Evolutionary conservation across 768 basidiomycete species (phyloP).

Genomic region (Holtermannia corniformis): DNA sequence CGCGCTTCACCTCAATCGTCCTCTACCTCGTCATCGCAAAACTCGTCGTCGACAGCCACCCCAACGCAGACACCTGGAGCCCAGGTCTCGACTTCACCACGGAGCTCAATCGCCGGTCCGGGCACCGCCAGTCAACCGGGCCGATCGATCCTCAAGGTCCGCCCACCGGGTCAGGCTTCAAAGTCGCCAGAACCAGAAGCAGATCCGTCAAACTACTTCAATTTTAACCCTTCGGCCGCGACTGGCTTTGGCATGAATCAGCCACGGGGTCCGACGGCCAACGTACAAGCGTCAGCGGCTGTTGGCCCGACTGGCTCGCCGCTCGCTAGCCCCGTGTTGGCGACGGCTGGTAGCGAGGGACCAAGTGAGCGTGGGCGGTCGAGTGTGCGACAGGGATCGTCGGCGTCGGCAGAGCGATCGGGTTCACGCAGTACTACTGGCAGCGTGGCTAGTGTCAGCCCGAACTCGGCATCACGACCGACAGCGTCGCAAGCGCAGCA

Average conservation of each 20-base stretch:
- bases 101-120: background rate
- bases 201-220: conserved; percentile 34
- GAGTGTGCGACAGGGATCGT: background rate
- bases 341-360: background rate
- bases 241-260: conserved; percentile 38
- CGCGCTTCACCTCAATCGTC: conserved; percentile 32
- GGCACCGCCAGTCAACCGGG: conserved; percentile 13
- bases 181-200: conserved; percentile 10
- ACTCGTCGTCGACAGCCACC: conserved; percentile 1
- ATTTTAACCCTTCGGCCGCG: conserved; percentile 40
- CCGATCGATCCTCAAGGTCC: conserved; percentile 41
- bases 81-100: background rate
- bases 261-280: conserved; percentile 5
- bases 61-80: background rate
- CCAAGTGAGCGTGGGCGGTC: conserved; percentile 7
- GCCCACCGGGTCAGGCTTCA: conserved; percentile 13
- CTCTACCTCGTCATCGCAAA: conserved; percentile 38
- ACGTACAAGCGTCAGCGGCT: conserved; percentile 8
- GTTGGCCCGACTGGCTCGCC: conserved; percentile 18
- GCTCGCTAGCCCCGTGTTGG: conserved; percentile 5
- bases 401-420: background rate
- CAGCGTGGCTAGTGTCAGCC: background rate
- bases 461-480: no score
- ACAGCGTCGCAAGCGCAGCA: no score
- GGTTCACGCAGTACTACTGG: background rate